Base-by-base conservation (phyloP, 345 rosid genomes). In the Eucalyptus viminalis region DNA sequence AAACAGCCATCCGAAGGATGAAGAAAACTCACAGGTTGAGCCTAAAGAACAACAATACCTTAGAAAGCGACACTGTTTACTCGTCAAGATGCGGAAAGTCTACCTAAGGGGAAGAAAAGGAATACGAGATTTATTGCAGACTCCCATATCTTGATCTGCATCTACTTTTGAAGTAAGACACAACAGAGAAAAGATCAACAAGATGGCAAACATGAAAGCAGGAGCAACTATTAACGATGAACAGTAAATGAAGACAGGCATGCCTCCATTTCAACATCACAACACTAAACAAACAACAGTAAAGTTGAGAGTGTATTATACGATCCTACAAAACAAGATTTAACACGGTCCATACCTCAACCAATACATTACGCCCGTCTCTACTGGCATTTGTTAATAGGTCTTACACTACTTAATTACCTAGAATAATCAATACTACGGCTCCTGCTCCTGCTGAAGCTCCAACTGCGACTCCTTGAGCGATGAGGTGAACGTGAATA, bases 401-500 rank as follows among this genome's bases (percentile, higher is more conserved):
- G 53, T 72, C 86, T 37, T 45, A 72, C 76, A 69, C 45, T 21
- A 34, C 43, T 40, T 31, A 51, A 86, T 88, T 69, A 88, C 88
- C 80, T 88, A 86, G 88, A 67, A 87, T 88, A 86, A 76, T 69
- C 65, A 69, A 14, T 25, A 43, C 89, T 80, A 21, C 56, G 40
- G 89, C 95, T 94, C 88, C 90, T 45, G 89, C 94, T 92, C 89
- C 92, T 76, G 67, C 92, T 92, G 11, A 62, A 89, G 91, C 94
- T 93, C 62, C 44, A 86, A 89, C 93, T 94, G 43, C 88, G 88
- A 91, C 97, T 95, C 94, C 94, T 91, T 11, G 93, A 90, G 24
- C 80, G 83, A 81, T 92, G 91, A 5, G 93, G 97, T 2, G 99
- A 94, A 92, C 95, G 92, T 3, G 95, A 93, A 91, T 93, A 93